Evolutionary conservation across 148 eudicot genomes (phyloP), one percentile per base, ranked within the genome.

Genomic region (Dianthus caryophyllus): DNA sequence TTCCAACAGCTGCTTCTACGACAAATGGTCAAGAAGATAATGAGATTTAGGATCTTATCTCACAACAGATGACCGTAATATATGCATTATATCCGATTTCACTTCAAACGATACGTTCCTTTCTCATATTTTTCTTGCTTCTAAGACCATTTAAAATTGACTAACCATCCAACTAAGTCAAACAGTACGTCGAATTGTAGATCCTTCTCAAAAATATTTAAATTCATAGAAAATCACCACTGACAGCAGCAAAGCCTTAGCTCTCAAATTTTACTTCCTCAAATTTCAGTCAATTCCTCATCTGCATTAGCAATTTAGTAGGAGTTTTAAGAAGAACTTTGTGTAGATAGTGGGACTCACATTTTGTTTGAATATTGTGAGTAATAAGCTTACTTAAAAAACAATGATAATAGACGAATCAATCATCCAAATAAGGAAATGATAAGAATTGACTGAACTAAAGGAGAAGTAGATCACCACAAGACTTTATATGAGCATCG

Each of bases 1-100:
- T 47, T 71, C 77, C 72, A 65, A 62, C 69, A 74, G 70, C 75
- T 74, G 75, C 77, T 59, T 44, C 74, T 58, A 65, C 58, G 70
- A 22, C 20, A 59, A 59, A 51, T 53, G 16, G 20, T 61, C 31
- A 67, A 20, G 59, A 66, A 25, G 21, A 47, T 29, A 67, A 50
- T 6, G 30, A 49, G 55, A 8, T 67, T 61, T 38, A 30, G 52
- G 20, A 64, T 27, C 47, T 63, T 31, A 56, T 56, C 51, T 49
- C 29, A 72, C 51, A 49, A 66, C 27, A 31, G 36, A 54, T 24
- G 36, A 68, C 24, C 50, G 24, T 41, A 13, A 41, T 22, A 41
- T 22, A 25, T 13, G 24, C 30, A 66, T 66, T 6, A 50, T 26
- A 43, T 5, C 46, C 33, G 20, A 66, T n/a, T 51, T n/a, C 38